Conservation (phyloP, 352 stramenopile genomes). For the Globisporangium canariense region DNA sequence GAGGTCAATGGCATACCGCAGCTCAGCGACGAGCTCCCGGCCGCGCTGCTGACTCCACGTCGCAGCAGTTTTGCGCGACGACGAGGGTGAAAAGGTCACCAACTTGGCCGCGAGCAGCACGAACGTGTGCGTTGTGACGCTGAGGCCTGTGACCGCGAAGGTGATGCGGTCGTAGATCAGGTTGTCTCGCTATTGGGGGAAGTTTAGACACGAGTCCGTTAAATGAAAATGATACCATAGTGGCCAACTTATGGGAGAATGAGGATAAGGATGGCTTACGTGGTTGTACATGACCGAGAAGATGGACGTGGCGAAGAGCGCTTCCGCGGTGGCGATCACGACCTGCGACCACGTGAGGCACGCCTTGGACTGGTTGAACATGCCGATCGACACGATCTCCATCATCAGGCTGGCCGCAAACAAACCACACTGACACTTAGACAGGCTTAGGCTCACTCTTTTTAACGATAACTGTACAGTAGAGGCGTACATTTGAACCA, state of each 20-base stretch:
- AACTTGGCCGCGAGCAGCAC: conserved; percentile 31
- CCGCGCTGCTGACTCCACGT: conserved; percentile 6
- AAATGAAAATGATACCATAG: background rate
- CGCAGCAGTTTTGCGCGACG: background rate
- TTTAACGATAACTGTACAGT: background rate
- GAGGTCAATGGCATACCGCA: conserved; percentile 8
- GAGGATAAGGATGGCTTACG: conserved; percentile 12
- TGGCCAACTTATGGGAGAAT: background rate
- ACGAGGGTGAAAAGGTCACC: conserved; percentile 13
- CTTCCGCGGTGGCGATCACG: conserved; percentile 21
- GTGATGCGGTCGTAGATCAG: conserved; percentile 41
- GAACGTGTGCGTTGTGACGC: conserved; percentile 28
- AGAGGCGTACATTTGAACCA: conserved; percentile 21
- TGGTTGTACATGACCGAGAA: conserved; percentile 38
- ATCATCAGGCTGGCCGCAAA: conserved; percentile 19
- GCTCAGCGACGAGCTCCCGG: conserved; percentile 2
- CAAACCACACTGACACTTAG: background rate
- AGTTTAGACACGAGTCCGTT: background rate
- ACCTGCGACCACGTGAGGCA: conserved; percentile 20
- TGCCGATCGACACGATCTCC: conserved; percentile 21
- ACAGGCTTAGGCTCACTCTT: background rate
- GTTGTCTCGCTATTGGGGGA: conserved; percentile 8
- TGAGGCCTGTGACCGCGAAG: conserved; percentile 26
- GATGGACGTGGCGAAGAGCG: conserved; percentile 22
- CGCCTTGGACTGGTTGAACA: conserved; percentile 14